Evolutionary conservation across 345 rosid genomes (phyloP), one percentile per base, ranked within the genome.

Genomic region (Eucalyptus sp.): DNA sequence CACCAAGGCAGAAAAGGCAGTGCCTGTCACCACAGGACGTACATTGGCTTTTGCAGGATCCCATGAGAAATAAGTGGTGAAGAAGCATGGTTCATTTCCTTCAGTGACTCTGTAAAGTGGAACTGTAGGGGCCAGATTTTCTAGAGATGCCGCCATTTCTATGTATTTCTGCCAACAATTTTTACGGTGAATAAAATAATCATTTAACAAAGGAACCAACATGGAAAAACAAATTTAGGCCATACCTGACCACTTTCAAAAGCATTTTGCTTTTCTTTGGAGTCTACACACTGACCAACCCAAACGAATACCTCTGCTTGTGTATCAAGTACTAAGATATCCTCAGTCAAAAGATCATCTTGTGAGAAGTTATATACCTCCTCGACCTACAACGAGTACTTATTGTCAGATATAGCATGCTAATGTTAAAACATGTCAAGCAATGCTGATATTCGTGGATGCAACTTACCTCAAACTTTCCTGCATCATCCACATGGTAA

Each of bases 71-170:
- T 92, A 96, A 64, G 94, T 92, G 71, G 98, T 96, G 94, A 97
- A 98, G 95, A 97, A 97, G 91, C 96, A 93, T 17, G 99, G 99
- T 88, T 98, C 99, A 90, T 95, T 97, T 92, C 99, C 99, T 93
- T 98, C 99, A n/a, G 96, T 93, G 88, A 98, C 94, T 94, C 92
- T 97, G 91, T 95, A 98, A 8, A 98, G 89, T 79, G 99, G 99
- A 91, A 97, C 97, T 88, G 92, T 94, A 62, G 93, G 94, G 91
- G 98, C 91, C 89, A 98, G 91, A 89, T 96, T 97, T 90, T 98
- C 99, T 49, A 96, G 93, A 86, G 96, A 94, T 52, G 92, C 91
- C 64, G 99, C 99, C 93, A 93, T 87, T 88, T 95, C 95, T 83
- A 97, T 91, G 91, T 96, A 97, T 90, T 93, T 93, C 99, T 97